These are phyloP conservation scores for Fusarium mexicanum DNA, from an alignment of 2,329 filamentous ascomycete genomes.

Conservation along the genomic window DNA sequence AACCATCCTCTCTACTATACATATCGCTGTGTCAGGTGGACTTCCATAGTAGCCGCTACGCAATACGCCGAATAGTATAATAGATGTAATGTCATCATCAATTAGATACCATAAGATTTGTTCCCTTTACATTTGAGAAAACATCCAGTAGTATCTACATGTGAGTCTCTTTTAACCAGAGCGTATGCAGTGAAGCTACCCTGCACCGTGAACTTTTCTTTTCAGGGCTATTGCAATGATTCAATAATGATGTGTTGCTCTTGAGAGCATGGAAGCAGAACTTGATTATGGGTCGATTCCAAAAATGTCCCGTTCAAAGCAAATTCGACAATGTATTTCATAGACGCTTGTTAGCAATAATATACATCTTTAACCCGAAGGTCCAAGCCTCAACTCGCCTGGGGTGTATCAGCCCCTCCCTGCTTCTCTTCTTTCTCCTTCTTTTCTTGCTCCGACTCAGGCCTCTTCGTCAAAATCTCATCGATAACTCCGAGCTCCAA, in stretches of 20 bases:
- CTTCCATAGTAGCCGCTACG: too few species aligned
- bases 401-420: conserved; percentile 15
- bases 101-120: rapidly evolving
- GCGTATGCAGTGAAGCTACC: neutral
- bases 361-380: neutral
- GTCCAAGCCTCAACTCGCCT: conserved; percentile 4
- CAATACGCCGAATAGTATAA: too few species aligned
- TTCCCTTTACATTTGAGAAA: neutral
- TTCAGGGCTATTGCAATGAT: rapidly evolving
- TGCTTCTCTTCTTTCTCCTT: conserved; percentile 46
- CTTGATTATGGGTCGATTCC: neutral
- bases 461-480: conserved; percentile 78
- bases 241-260: too few species aligned
- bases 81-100: rapidly evolving
- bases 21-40: too few species aligned
- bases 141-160: neutral
- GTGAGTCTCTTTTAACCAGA: neutral
- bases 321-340: neutral
- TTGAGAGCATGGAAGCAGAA: neutral
- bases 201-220: neutral
- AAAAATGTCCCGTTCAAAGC: neutral
- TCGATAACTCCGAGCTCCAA: conserved; percentile 92
- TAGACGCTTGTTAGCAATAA: neutral
- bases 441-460: conserved; percentile 50
- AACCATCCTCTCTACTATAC: rapidly evolving